Evolutionary conservation across 2,329 filamentous ascomycete genomes (phyloP), one percentile per base, ranked within the genome.

Genomic region (Neonectria magnoliae): DNA sequence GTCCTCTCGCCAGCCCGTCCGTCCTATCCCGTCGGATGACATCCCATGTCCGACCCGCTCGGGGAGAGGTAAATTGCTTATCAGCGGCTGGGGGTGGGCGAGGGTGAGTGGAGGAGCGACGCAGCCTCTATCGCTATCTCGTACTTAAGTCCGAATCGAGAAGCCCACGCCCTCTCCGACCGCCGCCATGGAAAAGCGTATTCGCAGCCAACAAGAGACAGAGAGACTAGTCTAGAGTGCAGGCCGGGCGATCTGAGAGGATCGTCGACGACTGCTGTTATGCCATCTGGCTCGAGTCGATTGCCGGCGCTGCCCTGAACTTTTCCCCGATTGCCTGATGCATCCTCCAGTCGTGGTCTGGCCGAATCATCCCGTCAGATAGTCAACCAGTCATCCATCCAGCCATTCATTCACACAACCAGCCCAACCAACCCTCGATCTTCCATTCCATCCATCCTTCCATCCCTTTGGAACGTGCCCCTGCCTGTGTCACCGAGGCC

Each of bases 241-340:
- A 33, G 33, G 31, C 38, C 27, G 20, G 38, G 48, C 18, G 44
- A 16, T 50, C 57, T 31, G 38, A 44, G 50, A 20, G 36, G 51
- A 18, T 16, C 60, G 60, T 54, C 45, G 58, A 65, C 57, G 57
- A 63, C 52, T 71, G 47, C 55, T 60, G 57, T 63, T 59, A 52
- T 60, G 69, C 68, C 71, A 73, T 65, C 67, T 73, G 71, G 71
- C 70, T 70, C 58, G 41, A 55, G 59, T 66, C 60, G 54, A 71
- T 65, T 72, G 71, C 50, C 45, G 57, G 50, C 57, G 58, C 45
- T 60, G 50, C 55, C 60, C 45, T 54, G 45, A 64, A 36, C 18
- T 52, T 52, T 41, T 65, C 55, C 57, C 62, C 54, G 48, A 57
- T 52, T 53, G 60, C 54, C 54, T 57, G 60, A 42, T 62, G 38